Evolutionary conservation across 495 filamentous ascomycete species (phyloP), one percentile per base, ranked within the genome.

Genomic region (Lindgomyces ingoldianus): DNA sequence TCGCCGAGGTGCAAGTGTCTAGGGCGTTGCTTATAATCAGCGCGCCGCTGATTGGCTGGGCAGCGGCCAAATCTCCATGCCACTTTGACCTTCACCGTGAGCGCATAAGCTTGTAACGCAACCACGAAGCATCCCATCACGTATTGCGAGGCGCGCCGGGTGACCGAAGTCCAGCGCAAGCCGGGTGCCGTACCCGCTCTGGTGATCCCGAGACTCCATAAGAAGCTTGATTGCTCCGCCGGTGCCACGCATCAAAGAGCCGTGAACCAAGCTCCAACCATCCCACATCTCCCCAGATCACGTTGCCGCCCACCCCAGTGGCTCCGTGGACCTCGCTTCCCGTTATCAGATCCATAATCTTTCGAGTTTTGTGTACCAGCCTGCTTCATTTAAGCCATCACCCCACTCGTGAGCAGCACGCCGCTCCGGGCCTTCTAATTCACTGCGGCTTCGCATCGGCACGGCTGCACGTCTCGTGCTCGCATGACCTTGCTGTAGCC

Each of bases 281-380:
- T 22, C 48, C 49, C 50, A 45, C 22, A 24, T 62, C 58, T 39
- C 60, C 36, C 61, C 33, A 62, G 48, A 54, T 62, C 61, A 64
- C 50, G 52, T 48, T 57, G n/a, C 54, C 33, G 14, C 30, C 45
- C 48, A 6, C 53, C 18, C 39, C 42, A 39, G 30, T n/a, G 42
- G 44, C 9, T n/a, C 41, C n/a, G n/a, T 30, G 41, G 3, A 55
- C 29, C 47, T 42, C 14, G 27, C 9, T 36, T 21, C 27, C 14
- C 12, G 21, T 50, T 30, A 39, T 26, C 25, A 61, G 46, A 50
- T 27, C 46, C n/a, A 46, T 6, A 19, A 8, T 39, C 4, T 10
- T 9, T 59, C 56, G 27, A 49, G 44, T 47, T 42, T 30, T 22
- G 54, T 22, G 56, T 30, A 2, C 41, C 56, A 21, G 33, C n/a